These are phyloP conservation scores for Fusarium torulosum DNA, from an alignment of 2,329 filamentous ascomycete species.

Conservation along the genomic window DNA sequence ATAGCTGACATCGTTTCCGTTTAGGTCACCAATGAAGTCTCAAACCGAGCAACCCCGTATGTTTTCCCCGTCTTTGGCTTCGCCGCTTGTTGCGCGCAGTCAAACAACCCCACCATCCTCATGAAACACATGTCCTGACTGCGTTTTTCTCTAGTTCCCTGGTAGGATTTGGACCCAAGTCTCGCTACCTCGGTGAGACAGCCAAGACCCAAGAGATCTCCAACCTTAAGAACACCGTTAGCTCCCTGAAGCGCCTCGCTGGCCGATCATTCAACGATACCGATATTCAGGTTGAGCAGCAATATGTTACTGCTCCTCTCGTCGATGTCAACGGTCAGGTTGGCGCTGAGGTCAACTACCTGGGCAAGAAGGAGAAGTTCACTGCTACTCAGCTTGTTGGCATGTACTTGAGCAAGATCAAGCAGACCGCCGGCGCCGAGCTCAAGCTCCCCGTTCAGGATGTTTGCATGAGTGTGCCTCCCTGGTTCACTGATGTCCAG, in stretches of 20 bases:
- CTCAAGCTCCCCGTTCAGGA: conserved; percentile 92
- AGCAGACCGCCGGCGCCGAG: conserved; percentile 86
- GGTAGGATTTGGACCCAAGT: conserved; percentile 94
- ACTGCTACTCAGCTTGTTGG: conserved; percentile 92
- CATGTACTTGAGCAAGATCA: conserved; percentile 97
- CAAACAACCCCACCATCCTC: conserved; percentile 27
- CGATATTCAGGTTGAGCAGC: conserved; percentile 92
- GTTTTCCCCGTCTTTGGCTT: conserved; percentile 55
- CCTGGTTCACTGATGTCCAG: conserved; percentile 97
- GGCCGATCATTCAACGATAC: conserved; percentile 90
- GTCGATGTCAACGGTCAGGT: conserved; percentile 94
- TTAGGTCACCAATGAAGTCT: conserved; percentile 98
- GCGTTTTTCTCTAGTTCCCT: conserved; percentile 72
- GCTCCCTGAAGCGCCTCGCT: conserved; percentile 90
- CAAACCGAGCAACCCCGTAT: conserved; percentile 97
- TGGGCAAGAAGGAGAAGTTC: conserved; percentile 96
- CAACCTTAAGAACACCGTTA: conserved; percentile 99
- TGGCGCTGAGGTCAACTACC: conserved; percentile 91
- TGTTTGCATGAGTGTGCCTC: conserved; percentile 91
- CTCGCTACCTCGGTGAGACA: conserved; percentile 91
- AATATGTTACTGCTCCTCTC: conserved; percentile 87
- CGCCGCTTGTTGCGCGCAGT: conserved; percentile 19
- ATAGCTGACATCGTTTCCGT: conserved; percentile 35
- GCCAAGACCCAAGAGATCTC: conserved; percentile 99
- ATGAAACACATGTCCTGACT: conserved; percentile 45